Conservation (phyloP, 164 flowering plant genomes). For the Vitis labrusca region DNA sequence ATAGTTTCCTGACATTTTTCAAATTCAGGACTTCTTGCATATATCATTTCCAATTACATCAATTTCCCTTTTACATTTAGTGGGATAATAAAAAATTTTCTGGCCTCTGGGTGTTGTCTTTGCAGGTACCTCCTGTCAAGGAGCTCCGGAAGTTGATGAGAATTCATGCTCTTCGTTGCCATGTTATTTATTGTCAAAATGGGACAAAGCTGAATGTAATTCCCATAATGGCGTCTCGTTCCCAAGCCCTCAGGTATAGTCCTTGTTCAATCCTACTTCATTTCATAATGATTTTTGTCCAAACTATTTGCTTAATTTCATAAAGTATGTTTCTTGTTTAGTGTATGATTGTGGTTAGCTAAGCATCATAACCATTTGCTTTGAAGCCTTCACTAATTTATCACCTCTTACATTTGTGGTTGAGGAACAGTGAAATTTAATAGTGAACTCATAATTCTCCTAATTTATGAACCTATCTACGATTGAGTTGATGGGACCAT, state of each 20-base stretch:
- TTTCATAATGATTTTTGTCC: not conserved
- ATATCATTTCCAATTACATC: too few species aligned
- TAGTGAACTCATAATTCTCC: too few species aligned
- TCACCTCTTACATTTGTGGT: too few species aligned
- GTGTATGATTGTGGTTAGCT: not conserved
- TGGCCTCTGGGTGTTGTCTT: constrained; percentile 4
- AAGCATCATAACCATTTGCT: too few species aligned
- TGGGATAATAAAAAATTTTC: not conserved
- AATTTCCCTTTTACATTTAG: too few species aligned
- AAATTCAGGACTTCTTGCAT: not conserved
- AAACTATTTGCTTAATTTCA: not conserved
- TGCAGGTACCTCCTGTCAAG: constrained; percentile 75
- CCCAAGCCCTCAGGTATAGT: constrained; percentile 91
- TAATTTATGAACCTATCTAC: too few species aligned
- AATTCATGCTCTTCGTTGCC: constrained; percentile 90
- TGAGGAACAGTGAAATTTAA: too few species aligned
- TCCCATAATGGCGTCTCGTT: constrained; percentile 93
- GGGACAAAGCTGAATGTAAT: constrained; percentile 75
- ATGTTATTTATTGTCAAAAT: constrained; percentile 69
- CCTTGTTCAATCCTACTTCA: not conserved
- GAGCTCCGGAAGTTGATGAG: constrained; percentile 80
- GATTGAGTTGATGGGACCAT: too few species aligned
- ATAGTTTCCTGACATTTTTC: not conserved
- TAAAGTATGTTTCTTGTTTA: not conserved
- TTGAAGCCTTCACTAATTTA: too few species aligned